Percentiles rank a stretch among this genome's conserved stretches.
Conservation (phyloP, 345 rosid species). For the Camelina hispida region DNA sequence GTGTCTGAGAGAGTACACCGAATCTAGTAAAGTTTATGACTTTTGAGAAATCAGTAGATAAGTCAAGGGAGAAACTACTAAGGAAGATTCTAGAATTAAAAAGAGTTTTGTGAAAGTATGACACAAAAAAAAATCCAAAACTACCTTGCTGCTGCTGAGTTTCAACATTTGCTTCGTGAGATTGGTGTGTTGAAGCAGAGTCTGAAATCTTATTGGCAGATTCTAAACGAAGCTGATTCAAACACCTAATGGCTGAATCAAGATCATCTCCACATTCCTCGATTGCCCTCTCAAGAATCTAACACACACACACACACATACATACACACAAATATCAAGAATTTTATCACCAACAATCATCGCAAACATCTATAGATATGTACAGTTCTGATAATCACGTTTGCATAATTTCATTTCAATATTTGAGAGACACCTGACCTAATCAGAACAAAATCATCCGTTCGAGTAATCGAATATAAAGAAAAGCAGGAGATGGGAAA, state of each 20-base stretch:
- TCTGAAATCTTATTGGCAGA: constrained; percentile 50
- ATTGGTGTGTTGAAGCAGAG: constrained; percentile 33
- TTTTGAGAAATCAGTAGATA: neutral
- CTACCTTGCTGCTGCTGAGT: constrained; percentile 59
- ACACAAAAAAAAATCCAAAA: neutral
- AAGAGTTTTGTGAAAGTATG: neutral
- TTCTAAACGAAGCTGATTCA: constrained; percentile 83
- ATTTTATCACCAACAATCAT: neutral
- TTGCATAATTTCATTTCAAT: too few species aligned
- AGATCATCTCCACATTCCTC: constrained; percentile 87
- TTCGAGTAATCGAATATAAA: too few species aligned
- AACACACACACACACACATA: constrained; percentile 17
- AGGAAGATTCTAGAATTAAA: neutral
- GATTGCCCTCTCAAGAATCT: constrained; percentile 78
- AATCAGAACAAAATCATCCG: neutral
- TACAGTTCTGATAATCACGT: too few species aligned
- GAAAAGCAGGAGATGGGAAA: neutral
- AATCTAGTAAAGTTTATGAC: neutral
- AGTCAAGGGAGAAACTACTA: too few species aligned
- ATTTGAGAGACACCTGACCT: too few species aligned
- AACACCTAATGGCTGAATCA: constrained; percentile 83
- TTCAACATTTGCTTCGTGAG: constrained; percentile 49
- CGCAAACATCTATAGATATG: neutral
- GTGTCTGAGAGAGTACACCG: neutral
- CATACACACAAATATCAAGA: too few species aligned